Evolutionary conservation across 2,329 filamentous ascomycete species (phyloP), one percentile per base, ranked within the genome.

Genomic region (Alternaria novae-zelandiae): DNA sequence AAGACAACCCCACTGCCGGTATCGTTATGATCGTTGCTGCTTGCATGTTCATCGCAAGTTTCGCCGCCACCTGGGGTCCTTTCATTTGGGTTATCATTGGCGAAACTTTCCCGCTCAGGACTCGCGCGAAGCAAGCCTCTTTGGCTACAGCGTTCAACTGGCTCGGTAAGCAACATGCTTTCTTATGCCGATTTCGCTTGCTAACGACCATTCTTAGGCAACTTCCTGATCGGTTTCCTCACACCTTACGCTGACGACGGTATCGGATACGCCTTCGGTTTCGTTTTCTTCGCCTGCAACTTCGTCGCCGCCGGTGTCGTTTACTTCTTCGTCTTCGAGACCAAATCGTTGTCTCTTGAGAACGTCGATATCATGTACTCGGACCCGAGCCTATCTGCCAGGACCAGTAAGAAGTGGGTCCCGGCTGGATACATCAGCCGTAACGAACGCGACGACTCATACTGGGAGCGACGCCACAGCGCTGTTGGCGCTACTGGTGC

Each of bases 11-110:
- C 10, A 77, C 81, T 1, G 84, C 87, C 12, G 90, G 90, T 11
- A 87, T 88, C 6, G 85, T 89, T 64, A 89, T 93, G 86, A 91
- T 93, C 68, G 87, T 91, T 10, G 87, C 90, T 57, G 88, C 90
- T 3, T 91, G 88, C 78, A 87, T 93, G 82, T 93, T 92, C 79
- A 93, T 93, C 59, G 86, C 88, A 53, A 89, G 87, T 2, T 94
- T 92, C 69, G 90, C 90, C 25, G 82, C 83, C 47, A 91, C 89
- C 3, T 92, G 74, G 74, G 90, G 90, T 12, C 90, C 90, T 0
- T 83, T 84, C 70, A 74, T 83, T 9, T 85, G 83, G 83, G 78
- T 83, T 1, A 82, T 85, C 30, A 79, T 79, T 21, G 75, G 73
- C 30, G 75, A 78, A 53, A 77, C 67, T 2, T 77, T 77, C 63